Conservation (phyloP, 2,329 filamentous ascomycete genomes). For the Cladobotryum protrusum region DNA sequence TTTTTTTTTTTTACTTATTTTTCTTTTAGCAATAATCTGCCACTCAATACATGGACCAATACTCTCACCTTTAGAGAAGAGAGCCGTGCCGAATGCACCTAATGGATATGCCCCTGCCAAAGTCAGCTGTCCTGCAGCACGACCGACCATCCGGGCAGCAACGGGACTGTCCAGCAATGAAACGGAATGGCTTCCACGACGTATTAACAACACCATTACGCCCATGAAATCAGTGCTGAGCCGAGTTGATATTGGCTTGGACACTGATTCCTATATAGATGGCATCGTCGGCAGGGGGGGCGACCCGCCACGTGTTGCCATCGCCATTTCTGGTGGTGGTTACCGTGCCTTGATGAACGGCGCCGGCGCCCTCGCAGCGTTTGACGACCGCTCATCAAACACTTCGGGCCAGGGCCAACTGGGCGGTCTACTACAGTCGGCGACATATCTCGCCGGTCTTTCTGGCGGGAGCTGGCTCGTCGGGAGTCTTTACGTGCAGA, state of each 20-base stretch:
- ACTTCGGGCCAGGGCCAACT: constrained; percentile 45
- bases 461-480: constrained; percentile 74
- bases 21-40: no score
- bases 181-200: constrained; percentile 14
- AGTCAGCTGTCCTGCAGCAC: constrained; percentile 13
- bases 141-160: constrained; percentile 14
- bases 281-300: constrained; percentile 8
- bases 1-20: no score
- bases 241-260: constrained; percentile 15
- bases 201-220: constrained; percentile 14
- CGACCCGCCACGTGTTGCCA: constrained; percentile 48
- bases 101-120: constrained; percentile 14
- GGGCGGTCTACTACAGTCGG: constrained; percentile 66
- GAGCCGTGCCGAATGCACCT: constrained; percentile 6
- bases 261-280: constrained; percentile 15
- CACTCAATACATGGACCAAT: no score
- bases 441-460: constrained; percentile 68
- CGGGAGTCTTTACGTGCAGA: constrained; percentile 67
- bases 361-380: constrained; percentile 66
- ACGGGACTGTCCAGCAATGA: constrained; percentile 14
- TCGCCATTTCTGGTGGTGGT: constrained; percentile 71
- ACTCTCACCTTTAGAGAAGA: neutral
- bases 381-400: constrained; percentile 60
- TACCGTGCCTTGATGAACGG: constrained; percentile 74
- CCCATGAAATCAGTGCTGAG: constrained; percentile 13